These are phyloP conservation scores for Xylaria multiplex DNA, from an alignment of 2,329 filamentous ascomycete genomes.

Conservation along the genomic window DNA sequence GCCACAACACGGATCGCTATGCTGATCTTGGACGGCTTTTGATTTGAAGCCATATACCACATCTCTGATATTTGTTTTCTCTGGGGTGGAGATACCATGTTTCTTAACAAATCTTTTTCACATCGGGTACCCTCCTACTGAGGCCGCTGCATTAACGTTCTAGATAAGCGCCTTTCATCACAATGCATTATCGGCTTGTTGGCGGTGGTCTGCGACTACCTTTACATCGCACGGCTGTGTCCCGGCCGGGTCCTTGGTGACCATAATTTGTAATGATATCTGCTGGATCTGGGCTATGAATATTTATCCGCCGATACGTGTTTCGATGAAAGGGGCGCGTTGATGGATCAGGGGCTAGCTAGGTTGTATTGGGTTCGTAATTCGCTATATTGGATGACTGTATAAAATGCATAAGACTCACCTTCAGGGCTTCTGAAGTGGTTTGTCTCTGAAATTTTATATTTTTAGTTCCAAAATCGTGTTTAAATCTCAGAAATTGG, in stretches of 20 bases:
- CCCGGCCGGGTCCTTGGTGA: constrained; percentile 32
- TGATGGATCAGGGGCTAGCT: constrained; percentile 2
- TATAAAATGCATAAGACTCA: constrained; percentile 25
- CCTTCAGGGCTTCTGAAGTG: background rate
- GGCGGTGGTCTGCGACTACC: constrained; percentile 27
- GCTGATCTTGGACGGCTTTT: constrained; percentile 30
- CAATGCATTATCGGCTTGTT: constrained; percentile 25
- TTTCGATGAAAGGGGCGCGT: constrained; percentile 12
- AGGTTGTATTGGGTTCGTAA: constrained; percentile 25
- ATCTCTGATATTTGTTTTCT: constrained; percentile 34
- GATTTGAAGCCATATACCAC: constrained; percentile 33
- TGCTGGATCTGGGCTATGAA: constrained; percentile 25
- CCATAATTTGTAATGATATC: constrained; percentile 45
- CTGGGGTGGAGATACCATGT: constrained; percentile 37
- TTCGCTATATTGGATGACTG: constrained; percentile 25
- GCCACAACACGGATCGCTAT: constrained; percentile 18
- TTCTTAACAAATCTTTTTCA: constrained; percentile 31
- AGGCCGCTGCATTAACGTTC: constrained; percentile 29
- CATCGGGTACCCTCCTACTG: constrained; percentile 17
- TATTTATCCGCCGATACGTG: constrained; percentile 10
- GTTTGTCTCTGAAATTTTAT: background rate
- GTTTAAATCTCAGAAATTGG: too few species aligned
- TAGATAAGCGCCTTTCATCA: constrained; percentile 29
- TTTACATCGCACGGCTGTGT: constrained; percentile 31
- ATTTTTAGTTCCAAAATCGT: background rate